phyloP scores from a whole-genome alignment of 1,284 basidiomycete species.

The Malassezia slooffiae region DNA sequence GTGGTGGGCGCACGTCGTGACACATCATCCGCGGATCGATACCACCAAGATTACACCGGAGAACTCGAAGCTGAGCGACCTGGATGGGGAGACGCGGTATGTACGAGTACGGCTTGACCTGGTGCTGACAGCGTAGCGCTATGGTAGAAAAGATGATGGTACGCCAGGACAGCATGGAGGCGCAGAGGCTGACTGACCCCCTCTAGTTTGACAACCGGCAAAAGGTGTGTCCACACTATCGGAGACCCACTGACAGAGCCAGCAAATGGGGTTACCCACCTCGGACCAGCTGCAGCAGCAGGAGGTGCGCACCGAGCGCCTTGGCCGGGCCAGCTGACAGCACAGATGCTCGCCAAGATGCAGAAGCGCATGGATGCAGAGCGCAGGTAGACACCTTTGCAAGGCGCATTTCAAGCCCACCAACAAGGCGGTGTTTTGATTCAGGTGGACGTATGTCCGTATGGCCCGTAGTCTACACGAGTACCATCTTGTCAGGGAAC shows the following conservation, averaged over 20 bases:
- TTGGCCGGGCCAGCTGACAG: too few species aligned
- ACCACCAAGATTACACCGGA: constrained; percentile 90
- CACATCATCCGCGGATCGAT: constrained; percentile 90
- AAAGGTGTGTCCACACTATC: constrained; percentile 84
- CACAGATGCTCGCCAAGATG: too few species aligned
- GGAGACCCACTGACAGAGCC: background rate
- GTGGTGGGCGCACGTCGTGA: constrained; percentile 97
- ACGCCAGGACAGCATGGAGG: constrained; percentile 40
- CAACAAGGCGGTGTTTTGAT: too few species aligned
- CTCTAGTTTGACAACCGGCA: constrained; percentile 97
- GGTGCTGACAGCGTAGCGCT: constrained; percentile 53
- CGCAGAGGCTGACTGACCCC: background rate
- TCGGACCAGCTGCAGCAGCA: constrained; percentile 43
- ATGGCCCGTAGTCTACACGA: too few species aligned
- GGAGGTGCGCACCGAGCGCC: too few species aligned
- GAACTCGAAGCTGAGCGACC: constrained; percentile 88
- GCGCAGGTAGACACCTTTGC: too few species aligned
- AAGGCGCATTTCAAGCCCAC: too few species aligned
- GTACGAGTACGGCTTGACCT: constrained; percentile 9
- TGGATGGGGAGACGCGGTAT: constrained; percentile 81
- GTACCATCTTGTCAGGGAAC: too few species aligned
- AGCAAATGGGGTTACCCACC: constrained; percentile 16
- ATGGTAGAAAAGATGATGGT: constrained; percentile 99
- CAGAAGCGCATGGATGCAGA: too few species aligned
- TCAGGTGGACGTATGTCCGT: too few species aligned